Conservation (phyloP, 2,329 filamentous ascomycete genomes). For the Plectosphaerella cucumerina region DNA sequence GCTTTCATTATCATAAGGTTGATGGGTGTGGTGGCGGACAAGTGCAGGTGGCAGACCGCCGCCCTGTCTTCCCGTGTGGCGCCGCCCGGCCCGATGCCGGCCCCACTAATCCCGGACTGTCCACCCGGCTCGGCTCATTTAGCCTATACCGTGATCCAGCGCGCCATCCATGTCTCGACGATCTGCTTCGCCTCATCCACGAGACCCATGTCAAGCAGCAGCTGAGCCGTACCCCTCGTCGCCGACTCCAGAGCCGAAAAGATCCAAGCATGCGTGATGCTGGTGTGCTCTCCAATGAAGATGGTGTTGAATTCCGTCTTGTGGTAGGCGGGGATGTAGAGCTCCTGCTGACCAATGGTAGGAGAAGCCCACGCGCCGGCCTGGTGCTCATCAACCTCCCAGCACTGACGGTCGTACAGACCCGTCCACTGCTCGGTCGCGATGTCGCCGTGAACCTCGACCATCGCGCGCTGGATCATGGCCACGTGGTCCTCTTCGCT, state of each 20-base stretch:
- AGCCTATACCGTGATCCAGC: constrained; percentile 13
- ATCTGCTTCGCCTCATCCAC: constrained; percentile 18
- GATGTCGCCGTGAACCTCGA: constrained; percentile 55
- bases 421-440: constrained; percentile 22
- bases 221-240: constrained; percentile 22
- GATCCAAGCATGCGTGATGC: constrained; percentile 28
- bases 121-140: no score
- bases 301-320: constrained; percentile 26
- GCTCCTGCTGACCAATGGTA: constrained; percentile 23
- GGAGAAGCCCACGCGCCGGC: constrained; percentile 24
- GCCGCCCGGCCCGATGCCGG: no score
- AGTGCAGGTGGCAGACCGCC: no score
- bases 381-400: constrained; percentile 22
- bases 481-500: constrained; percentile 53
- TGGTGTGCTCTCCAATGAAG: constrained; percentile 29
- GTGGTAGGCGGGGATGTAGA: constrained; percentile 27
- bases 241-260: constrained; percentile 23
- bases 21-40: no score
- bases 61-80: no score
- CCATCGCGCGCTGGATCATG: constrained; percentile 59
- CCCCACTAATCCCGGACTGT: no score
- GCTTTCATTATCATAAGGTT: no score
- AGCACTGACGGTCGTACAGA: constrained; percentile 26
- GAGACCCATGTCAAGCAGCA: constrained; percentile 18
- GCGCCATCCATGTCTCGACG: constrained; percentile 18